Base-by-base conservation (phyloP, 257 asterid species). In the Ajuga chamaepitys region DNA sequence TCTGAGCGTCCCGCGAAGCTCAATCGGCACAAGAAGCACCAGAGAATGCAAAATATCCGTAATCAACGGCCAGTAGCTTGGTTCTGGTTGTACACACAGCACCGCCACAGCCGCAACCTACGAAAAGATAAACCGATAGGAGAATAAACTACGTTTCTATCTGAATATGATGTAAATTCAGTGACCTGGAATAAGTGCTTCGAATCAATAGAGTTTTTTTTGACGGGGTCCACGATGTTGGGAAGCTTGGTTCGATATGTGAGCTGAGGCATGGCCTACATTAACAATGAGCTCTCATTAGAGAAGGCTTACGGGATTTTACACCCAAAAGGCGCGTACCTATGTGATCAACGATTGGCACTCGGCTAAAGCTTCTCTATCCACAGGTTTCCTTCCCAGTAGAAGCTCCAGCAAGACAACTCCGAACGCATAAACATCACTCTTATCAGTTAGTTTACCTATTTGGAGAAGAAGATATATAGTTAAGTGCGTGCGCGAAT, bases 81-180 rank as follows among this genome's bases (percentile, higher is more conserved):
- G 87, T 70, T 89, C 96, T 14, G 87, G 83, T 75, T 89, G 96
- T 38, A 89, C 77, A 16, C 95, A 89, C 4, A 89, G 76, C 68
- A 89, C 86, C 4, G 96, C 90, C 64, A 89, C 89, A 40, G 95
- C 96, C 53, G 95, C 96, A 17, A 86, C 95, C 96, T 88, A 52
- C 69, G 56, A 51, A 14, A 7, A n/a, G n/a, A n/a, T n/a, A n/a
- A n/a, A n/a, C n/a, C n/a, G n/a, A n/a, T n/a, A n/a, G n/a, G n/a
- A n/a, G n/a, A n/a, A n/a, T n/a, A n/a, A n/a, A n/a, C n/a, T n/a
- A n/a, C n/a, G n/a, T 44, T 26, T 40, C 16, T 14, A 13, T 35
- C 48, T 12, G 14, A 61, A 40, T 12, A 40, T 40, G 46, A 40
- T 40, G 46, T 40, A 9, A 38, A 40, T 18, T 52, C 40, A 64